Conservation (phyloP, 805 yeast genomes). For the Kluyveromyces aestuarii region DNA sequence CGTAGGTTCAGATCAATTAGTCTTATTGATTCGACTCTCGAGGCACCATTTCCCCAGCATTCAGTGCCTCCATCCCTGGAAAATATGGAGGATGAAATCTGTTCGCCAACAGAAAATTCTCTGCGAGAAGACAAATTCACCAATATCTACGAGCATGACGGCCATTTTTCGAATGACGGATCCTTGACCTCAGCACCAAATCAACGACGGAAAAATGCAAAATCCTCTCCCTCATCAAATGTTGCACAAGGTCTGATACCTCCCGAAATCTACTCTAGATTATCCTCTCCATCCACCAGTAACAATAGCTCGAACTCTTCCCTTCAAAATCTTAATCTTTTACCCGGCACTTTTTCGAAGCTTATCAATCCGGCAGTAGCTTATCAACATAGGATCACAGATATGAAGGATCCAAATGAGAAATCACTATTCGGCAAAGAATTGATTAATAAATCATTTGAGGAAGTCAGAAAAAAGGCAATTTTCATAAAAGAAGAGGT, state of each 20-base stretch:
- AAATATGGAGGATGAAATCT: conserved; percentile 13
- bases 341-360: conserved; percentile 19
- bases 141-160: conserved; percentile 29
- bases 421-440: conserved; percentile 17
- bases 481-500: conserved; percentile 2
- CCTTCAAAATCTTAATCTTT: conserved; percentile 12
- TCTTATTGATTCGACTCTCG: conserved; percentile 25
- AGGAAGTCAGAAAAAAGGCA: conserved; percentile 16
- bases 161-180: conserved; percentile 17
- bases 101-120: conserved; percentile 8
- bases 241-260: conserved; percentile 24
- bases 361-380: conserved; percentile 9
- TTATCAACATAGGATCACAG: conserved; percentile 2
- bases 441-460: conserved; percentile 24
- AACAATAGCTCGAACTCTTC: conserved; percentile 25
- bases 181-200: background rate
- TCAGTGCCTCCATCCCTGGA: conserved; percentile 6
- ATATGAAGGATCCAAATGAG: conserved; percentile 1
- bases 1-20: conserved; percentile 27
- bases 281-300: conserved; percentile 27
- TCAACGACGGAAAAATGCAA: conserved; percentile 7
- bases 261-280: conserved; percentile 28
- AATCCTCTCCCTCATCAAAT: conserved; percentile 8
- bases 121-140: conserved; percentile 10
- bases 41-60: conserved; percentile 14